phyloP scores from a whole-genome alignment of 805 yeast genomes.

The Saccharomycopsis schoenii region DNA sequence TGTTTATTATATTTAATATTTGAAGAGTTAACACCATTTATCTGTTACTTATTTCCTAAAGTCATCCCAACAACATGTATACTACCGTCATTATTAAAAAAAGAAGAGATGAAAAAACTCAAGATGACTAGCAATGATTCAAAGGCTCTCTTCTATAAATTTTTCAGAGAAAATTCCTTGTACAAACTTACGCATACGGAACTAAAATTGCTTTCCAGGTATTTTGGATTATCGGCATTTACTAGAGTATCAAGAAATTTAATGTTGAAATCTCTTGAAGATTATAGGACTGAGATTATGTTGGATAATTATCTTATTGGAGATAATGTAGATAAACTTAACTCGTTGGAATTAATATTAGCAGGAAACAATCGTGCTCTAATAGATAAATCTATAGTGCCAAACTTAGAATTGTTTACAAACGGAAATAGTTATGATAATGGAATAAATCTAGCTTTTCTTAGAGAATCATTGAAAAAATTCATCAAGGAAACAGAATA shows the following conservation, averaged over 20 bases:
- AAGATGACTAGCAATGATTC: neutral
- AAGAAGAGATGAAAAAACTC: conserved; percentile 14
- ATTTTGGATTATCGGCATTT: neutral
- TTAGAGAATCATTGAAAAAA: conserved; percentile 4
- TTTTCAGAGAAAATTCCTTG: conserved; percentile 1
- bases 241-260: neutral
- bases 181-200: neutral
- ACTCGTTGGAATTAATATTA: conserved; percentile 7
- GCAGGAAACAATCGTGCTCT: conserved; percentile 14
- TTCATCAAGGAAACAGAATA: conserved; percentile 7
- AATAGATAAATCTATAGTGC: neutral
- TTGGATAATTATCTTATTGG: conserved; percentile 13
- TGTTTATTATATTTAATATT: conserved; percentile 36
- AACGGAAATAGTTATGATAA: conserved; percentile 6
- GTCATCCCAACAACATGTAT: conserved; percentile 51
- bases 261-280: conserved; percentile 4
- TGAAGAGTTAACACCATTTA: conserved; percentile 44
- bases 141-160: conserved; percentile 3
- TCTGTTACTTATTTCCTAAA: conserved; percentile 45
- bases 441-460: conserved; percentile 2
- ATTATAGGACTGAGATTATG: conserved; percentile 8
- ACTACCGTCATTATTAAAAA: conserved; percentile 32
- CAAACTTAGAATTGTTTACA: neutral
- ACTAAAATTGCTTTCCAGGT: neutral
- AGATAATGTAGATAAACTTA: conserved; percentile 11